Evolutionary conservation across 495 filamentous ascomycete genomes (phyloP).

Genomic region (Copromyces sp.): DNA sequence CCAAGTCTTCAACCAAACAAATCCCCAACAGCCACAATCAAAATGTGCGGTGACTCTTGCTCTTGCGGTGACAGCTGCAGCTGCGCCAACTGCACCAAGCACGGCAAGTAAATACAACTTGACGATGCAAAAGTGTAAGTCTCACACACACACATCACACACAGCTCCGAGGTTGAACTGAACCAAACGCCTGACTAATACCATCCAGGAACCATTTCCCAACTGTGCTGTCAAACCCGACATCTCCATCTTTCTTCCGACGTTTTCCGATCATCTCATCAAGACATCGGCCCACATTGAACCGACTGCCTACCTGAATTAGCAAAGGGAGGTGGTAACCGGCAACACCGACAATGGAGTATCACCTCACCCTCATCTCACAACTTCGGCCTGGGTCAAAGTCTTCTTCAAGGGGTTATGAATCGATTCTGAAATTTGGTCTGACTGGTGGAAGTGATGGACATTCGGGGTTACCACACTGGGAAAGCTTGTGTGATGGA

Average conservation of each 20-base stretch:
- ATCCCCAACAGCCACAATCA: not conserved
- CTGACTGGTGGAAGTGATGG: not conserved
- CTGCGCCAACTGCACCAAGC: conserved; percentile 14
- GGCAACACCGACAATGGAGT: not conserved
- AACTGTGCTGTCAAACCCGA: not conserved
- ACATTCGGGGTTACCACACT: not conserved
- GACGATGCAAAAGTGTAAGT: not conserved
- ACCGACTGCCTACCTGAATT: not conserved
- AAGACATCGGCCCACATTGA: not conserved
- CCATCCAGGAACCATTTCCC: not conserved
- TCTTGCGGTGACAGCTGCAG: conserved; percentile 14
- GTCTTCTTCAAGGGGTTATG: not conserved
- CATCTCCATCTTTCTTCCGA: not conserved
- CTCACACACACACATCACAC: not conserved
- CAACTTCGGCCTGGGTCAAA: not conserved
- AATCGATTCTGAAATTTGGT: not conserved
- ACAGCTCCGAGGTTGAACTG: not conserved
- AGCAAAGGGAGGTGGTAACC: not conserved
- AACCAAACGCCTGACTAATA: not conserved
- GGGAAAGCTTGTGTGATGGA: not conserved
- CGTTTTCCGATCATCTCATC: not conserved
- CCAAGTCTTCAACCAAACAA: not conserved
- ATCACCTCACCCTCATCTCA: not conserved
- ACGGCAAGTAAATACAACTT: conserved; percentile 10
- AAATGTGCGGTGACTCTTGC: conserved; percentile 19